Evolutionary conservation across 1,284 basidiomycete genomes (phyloP), one percentile per base, ranked within the genome.

Genomic region (Stygiomarasmius scandens): DNA sequence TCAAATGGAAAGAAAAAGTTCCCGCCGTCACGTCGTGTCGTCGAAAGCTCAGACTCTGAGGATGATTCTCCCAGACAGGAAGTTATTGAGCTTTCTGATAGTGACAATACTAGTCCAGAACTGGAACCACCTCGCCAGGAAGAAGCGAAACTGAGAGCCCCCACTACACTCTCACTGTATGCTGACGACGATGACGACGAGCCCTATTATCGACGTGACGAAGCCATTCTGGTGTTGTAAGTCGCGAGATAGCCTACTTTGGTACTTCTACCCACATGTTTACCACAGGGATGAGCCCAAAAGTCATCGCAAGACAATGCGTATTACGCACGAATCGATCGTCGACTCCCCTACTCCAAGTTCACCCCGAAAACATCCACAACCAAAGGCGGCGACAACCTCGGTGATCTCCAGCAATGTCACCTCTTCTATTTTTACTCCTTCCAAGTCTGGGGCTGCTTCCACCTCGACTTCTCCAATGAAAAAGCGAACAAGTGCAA

Each of bases 221-320:
- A 74, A 16, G 75, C 76, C 4, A 76, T 82, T 43, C 72, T 85
- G 22, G 66, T 75, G 16, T 65, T 83, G 81, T 85, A 64, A 59
- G 83, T 66, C 23, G 19, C 2, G n/a, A 4, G 16, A 41, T 9
- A 16, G 32, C 14, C 8, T 24, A 29, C 29, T 45, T 41, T 50
- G 16, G 19, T 24, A 36, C 14, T 10, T 22, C 10, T 14, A 19
- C 36, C 2, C 9, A 46, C 8, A 27, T 43, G 29, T 45, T n/a
- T 3, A 3, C 20, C 41, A 20, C 12, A 52, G 51, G 24, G 24
- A 57, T 22, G 22, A 45, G 38, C 53, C 53, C n/a, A 43, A 47
- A 10, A 52, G 22, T n/a, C 12, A 29, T 24, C 29, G 46, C 22
- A 52, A 46, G 5, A 56, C 49, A 6, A 24, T 55, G 54, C 55